These are phyloP conservation scores for Trichomonas vaginalis DNA, from an alignment of 208 protist species.

Conservation along the genomic window DNA sequence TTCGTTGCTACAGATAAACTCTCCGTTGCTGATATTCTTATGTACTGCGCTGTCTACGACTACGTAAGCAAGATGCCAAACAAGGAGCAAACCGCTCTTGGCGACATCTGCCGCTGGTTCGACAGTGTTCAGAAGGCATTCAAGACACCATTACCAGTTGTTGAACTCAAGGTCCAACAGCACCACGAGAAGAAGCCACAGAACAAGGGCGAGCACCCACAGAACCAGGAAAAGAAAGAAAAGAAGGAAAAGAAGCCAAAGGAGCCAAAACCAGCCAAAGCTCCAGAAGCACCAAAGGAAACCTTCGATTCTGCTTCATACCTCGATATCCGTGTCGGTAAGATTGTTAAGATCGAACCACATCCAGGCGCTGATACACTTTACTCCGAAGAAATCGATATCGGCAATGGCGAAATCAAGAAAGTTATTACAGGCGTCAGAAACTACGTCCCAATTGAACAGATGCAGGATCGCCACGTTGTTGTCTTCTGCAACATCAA, in stretches of 20 bases:
- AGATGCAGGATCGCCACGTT: slow-evolving; percentile 10
- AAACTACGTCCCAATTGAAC: slow-evolving; percentile 18
- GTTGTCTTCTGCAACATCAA: slow-evolving; percentile 10
- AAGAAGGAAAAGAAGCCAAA: neutral
- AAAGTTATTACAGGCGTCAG: neutral
- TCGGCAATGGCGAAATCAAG: neutral
- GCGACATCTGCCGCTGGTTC: too few relatives aligned
- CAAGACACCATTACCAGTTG: too few relatives aligned
- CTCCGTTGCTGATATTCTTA: too few relatives aligned
- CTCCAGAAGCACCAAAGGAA: neutral
- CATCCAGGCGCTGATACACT: slow-evolving; percentile 7
- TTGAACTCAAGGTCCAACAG: too few relatives aligned
- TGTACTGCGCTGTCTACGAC: too few relatives aligned
- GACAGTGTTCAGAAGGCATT: too few relatives aligned
- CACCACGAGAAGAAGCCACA: too few relatives aligned
- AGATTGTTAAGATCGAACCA: neutral
- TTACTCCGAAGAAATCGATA: slow-evolving; percentile 7
- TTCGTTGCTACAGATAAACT: too few relatives aligned
- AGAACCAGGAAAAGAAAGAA: neutral
- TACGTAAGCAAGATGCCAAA: too few relatives aligned
- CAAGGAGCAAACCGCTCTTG: too few relatives aligned
- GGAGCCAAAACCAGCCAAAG: neutral
- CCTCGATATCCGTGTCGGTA: neutral
- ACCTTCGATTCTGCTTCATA: neutral
- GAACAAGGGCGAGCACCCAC: too few relatives aligned